phyloP scores from a whole-genome alignment of 352 stramenopile species.

The Pythium biforme region DNA sequence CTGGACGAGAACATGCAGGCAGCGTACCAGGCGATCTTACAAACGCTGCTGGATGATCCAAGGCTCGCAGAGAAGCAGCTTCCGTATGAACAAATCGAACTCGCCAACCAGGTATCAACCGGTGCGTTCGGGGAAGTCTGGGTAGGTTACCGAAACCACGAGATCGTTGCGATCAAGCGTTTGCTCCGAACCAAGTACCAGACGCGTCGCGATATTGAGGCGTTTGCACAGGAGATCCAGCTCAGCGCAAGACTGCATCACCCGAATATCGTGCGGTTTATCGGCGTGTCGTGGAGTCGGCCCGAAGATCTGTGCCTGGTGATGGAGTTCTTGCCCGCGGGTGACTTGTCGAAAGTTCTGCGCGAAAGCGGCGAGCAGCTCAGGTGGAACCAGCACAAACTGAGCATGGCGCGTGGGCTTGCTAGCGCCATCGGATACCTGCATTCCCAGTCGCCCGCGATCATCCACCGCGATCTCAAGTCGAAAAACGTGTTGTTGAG shows the following conservation, averaged over 20 bases:
- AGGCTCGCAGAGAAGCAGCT: background rate
- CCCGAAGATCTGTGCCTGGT: slow-evolving; percentile 14
- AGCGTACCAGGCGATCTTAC: background rate
- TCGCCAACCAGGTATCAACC: background rate
- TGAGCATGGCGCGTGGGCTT: slow-evolving; percentile 4
- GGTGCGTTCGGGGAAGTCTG: slow-evolving; percentile 2
- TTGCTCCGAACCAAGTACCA: slow-evolving; percentile 7
- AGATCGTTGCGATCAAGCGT: slow-evolving; percentile 29
- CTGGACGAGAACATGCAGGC: background rate
- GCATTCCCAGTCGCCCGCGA: slow-evolving; percentile 11
- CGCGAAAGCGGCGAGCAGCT: slow-evolving; percentile 1
- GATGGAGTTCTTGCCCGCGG: slow-evolving; percentile 12
- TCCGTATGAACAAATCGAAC: background rate
- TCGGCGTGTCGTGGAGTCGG: slow-evolving; percentile 19
- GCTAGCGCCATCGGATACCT: slow-evolving; percentile 5
- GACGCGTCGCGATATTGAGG: slow-evolving; percentile 8
- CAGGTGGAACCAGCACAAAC: slow-evolving; percentile 11
- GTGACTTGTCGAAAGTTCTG: slow-evolving; percentile 4
- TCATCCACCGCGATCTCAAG: slow-evolving; percentile 4
- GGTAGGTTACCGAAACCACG: background rate
- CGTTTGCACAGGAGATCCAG: slow-evolving; percentile 23
- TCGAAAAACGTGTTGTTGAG: slow-evolving; percentile 1
- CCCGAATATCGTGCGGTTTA: slow-evolving; percentile 21
- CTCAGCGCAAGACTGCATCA: slow-evolving; percentile 23
- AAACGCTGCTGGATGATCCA: background rate